phyloP scores from a whole-genome alignment of 2,329 filamentous ascomycete species.

The Hypoxylon sp. region DNA sequence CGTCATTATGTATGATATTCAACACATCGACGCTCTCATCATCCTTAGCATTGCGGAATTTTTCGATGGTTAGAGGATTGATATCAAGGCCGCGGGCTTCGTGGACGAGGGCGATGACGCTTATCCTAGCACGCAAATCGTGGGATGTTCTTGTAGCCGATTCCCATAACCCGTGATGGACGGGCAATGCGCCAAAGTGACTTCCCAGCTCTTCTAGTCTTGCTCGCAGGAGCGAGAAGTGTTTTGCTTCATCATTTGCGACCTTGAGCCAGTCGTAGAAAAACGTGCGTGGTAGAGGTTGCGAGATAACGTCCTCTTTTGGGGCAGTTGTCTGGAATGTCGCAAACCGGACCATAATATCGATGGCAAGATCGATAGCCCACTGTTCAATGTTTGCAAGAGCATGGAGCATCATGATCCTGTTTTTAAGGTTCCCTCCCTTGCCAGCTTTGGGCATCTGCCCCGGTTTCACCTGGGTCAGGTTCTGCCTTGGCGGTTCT shows the following conservation, averaged over 20 bases:
- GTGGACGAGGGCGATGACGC: conserved; percentile 62
- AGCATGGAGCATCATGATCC: conserved; percentile 61
- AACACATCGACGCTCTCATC: conserved; percentile 58
- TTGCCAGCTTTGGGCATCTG: conserved; percentile 57
- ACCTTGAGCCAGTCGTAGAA: conserved; percentile 64
- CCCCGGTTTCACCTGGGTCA: conserved; percentile 56
- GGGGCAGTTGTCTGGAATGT: conserved; percentile 55
- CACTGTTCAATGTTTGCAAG: conserved; percentile 63
- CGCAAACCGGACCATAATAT: conserved; percentile 62
- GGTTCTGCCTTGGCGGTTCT: conserved; percentile 57
- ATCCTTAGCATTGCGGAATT: conserved; percentile 59
- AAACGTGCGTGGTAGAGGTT: conserved; percentile 58
- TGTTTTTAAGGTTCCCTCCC: conserved; percentile 59
- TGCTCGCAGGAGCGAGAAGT: conserved; percentile 61
- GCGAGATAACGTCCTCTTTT: conserved; percentile 34
- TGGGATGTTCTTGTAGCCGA: conserved; percentile 59
- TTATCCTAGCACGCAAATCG: conserved; percentile 60
- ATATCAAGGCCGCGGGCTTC: conserved; percentile 62
- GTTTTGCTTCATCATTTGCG: conserved; percentile 62
- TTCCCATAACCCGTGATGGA: conserved; percentile 61
- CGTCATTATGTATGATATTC: conserved; percentile 62
- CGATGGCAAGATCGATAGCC: conserved; percentile 62
- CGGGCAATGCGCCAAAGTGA: conserved; percentile 59
- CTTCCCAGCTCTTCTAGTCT: conserved; percentile 61
- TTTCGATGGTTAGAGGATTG: conserved; percentile 62